A percentile compares a stretch with the other conserved stretches of the same genome.
Evolutionary conservation across 257 asterid genomes (phyloP).

Genomic region (Striga asiatica): DNA sequence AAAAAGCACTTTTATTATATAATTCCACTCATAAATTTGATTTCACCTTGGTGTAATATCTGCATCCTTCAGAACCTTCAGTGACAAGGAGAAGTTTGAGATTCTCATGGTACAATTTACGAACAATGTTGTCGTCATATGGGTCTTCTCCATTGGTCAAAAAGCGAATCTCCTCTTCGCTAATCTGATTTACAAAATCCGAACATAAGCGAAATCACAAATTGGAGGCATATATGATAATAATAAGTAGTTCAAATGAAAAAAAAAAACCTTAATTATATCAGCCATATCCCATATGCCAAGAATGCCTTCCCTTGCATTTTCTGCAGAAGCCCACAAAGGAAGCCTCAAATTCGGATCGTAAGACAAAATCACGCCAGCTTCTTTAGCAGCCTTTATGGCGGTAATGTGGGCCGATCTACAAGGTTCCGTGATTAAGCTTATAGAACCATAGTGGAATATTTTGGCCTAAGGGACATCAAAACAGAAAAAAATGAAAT

Average conservation of each 20-base stretch:
- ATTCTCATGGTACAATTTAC: constrained; percentile 70
- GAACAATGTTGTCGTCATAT: constrained; percentile 73
- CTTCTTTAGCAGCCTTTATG: constrained; percentile 80
- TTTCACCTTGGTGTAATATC: constrained; percentile 88
- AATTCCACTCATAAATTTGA: too few species aligned
- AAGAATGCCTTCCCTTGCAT: constrained; percentile 95
- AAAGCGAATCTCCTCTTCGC: constrained; percentile 88
- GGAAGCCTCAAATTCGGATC: constrained; percentile 99
- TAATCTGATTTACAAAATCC: constrained; percentile 43
- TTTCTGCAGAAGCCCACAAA: constrained; percentile 86
- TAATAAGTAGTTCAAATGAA: neutral
- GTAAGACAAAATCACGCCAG: constrained; percentile 80
- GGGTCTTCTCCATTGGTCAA: constrained; percentile 94
- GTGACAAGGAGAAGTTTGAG: constrained; percentile 86
- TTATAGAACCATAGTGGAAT: constrained; percentile 93
- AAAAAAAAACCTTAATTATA: constrained; percentile 64
- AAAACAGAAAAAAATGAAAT: neutral
- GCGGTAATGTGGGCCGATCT: constrained; percentile 91
- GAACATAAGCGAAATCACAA: constrained; percentile 12
- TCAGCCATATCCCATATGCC: constrained; percentile 96
- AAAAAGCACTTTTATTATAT: too few species aligned
- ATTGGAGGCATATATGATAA: neutral
- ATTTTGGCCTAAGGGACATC: constrained; percentile 62
- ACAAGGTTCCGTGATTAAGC: constrained; percentile 96
- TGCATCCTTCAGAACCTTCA: constrained; percentile 94